Conservation (phyloP, 345 rosid genomes). For the Citrus sp. region DNA sequence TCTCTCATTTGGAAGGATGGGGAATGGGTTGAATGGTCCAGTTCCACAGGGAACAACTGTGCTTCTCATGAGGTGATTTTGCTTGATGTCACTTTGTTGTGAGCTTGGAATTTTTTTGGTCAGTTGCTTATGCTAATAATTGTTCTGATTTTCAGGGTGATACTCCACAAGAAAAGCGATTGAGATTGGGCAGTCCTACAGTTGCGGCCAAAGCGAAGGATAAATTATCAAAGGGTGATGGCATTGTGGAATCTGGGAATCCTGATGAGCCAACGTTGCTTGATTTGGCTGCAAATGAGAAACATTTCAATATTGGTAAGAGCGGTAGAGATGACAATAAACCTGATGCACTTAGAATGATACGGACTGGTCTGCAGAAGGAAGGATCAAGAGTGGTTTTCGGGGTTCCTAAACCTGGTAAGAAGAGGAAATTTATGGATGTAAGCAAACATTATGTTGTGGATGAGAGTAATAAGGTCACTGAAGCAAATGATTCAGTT, state of each 20-base stretch:
- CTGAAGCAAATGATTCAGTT: conserved; percentile 51
- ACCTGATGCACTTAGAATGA: conserved; percentile 50
- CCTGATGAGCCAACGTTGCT: conserved; percentile 44
- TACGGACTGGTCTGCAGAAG: conserved; percentile 74
- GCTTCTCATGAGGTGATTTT: conserved; percentile 47
- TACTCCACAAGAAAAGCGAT: conserved; percentile 78
- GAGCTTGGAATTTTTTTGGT: neutral
- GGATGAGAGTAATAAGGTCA: conserved; percentile 40
- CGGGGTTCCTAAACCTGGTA: conserved; percentile 98
- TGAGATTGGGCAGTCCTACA: conserved; percentile 43
- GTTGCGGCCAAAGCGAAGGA: conserved; percentile 50
- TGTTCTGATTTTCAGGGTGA: conserved; percentile 65
- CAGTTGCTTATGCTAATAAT: conserved; percentile 8
- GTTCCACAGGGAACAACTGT: conserved; percentile 32
- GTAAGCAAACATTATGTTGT: conserved; percentile 90
- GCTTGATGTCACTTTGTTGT: conserved; percentile 1
- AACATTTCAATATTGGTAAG: conserved; percentile 68
- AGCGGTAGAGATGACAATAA: conserved; percentile 45
- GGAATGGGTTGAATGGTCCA: conserved; percentile 82
- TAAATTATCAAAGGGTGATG: conserved; percentile 31
- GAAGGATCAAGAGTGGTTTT: conserved; percentile 74
- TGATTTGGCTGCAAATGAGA: conserved; percentile 54
- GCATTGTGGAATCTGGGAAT: conserved; percentile 35
- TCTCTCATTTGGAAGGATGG: conserved; percentile 86
- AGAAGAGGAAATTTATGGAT: conserved; percentile 96